Conservation (phyloP, 495 filamentous ascomycete genomes). For the Hypoxylon perforatum region DNA sequence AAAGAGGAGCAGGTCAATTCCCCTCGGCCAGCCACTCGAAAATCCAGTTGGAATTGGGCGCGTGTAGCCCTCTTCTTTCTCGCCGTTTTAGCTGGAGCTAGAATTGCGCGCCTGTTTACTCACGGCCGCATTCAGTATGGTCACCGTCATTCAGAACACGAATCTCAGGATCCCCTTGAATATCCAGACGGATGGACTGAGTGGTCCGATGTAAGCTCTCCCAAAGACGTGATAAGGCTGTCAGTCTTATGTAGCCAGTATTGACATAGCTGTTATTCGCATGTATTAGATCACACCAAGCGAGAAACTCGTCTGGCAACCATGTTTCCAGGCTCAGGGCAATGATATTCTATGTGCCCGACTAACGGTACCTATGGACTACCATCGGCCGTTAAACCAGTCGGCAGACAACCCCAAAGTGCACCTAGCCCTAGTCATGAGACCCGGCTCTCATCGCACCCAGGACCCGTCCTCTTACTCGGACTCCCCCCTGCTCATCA, state of each 20-base stretch:
- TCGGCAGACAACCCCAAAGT: constrained; percentile 53
- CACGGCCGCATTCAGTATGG: constrained; percentile 9
- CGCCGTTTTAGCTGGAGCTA: constrained; percentile 11
- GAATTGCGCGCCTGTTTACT: constrained; percentile 16
- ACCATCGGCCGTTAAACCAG: constrained; percentile 52
- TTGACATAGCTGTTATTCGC: constrained; percentile 18
- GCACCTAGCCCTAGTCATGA: constrained; percentile 62
- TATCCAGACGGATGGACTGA: constrained; percentile 37
- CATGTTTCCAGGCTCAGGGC: constrained; percentile 46
- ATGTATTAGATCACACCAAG: constrained; percentile 54
- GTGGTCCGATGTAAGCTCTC: constrained; percentile 40
- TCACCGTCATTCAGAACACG: background rate
- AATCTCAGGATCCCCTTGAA: constrained; percentile 1
- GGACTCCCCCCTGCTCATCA: constrained; percentile 38
- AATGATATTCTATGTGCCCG: constrained; percentile 62
- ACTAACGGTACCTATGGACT: constrained; percentile 69
- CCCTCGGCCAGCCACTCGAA: background rate
- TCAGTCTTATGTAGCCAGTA: background rate
- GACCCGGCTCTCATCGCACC: constrained; percentile 61
- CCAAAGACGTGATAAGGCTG: background rate
- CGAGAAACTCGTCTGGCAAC: constrained; percentile 55
- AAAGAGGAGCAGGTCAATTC: constrained; percentile 17
- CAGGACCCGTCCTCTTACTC: constrained; percentile 54
- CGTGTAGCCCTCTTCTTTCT: constrained; percentile 13
- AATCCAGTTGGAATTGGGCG: constrained; percentile 17